These are phyloP conservation scores for Dipteronia dyeriana DNA, from an alignment of 345 rosid genomes.

Conservation along the genomic window DNA sequence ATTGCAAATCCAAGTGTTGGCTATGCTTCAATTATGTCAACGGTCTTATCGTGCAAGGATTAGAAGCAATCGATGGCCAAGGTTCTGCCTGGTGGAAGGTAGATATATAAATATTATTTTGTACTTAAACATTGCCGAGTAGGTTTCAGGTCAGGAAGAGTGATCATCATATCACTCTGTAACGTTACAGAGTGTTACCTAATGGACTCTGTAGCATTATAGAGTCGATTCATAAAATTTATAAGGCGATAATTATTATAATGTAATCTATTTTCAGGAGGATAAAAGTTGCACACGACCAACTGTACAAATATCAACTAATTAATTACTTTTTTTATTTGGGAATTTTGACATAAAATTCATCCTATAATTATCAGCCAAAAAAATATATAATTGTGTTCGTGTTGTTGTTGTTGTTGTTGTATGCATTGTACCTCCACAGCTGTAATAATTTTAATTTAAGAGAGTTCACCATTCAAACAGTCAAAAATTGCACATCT, in stretches of 20 bases:
- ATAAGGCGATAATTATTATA: neutral
- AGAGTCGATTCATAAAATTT: too few relatives aligned
- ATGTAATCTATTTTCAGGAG: neutral
- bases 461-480: conserved; percentile 27
- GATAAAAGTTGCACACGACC: neutral
- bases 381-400: too few relatives aligned
- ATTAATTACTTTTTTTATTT: too few relatives aligned
- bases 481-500: conserved; percentile 36
- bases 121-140: neutral
- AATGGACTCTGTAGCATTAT: too few relatives aligned
- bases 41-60: conserved; percentile 27
- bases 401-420: too few relatives aligned
- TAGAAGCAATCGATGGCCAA: conserved; percentile 36
- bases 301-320: neutral
- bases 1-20: neutral
- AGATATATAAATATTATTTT: neutral
- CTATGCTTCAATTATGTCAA: conserved; percentile 4
- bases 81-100: conserved; percentile 41
- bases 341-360: neutral
- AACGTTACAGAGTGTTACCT: too few relatives aligned
- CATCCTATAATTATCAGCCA: neutral
- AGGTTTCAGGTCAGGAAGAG: too few relatives aligned
- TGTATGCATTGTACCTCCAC: conserved; percentile 31
- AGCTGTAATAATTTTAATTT: conserved; percentile 28
- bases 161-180: too few relatives aligned